A percentile compares a stretch with the other conserved stretches of the same genome.
phyloP scores from a whole-genome alignment of 306 rosid genomes.

The Rosa multiflora region DNA sequence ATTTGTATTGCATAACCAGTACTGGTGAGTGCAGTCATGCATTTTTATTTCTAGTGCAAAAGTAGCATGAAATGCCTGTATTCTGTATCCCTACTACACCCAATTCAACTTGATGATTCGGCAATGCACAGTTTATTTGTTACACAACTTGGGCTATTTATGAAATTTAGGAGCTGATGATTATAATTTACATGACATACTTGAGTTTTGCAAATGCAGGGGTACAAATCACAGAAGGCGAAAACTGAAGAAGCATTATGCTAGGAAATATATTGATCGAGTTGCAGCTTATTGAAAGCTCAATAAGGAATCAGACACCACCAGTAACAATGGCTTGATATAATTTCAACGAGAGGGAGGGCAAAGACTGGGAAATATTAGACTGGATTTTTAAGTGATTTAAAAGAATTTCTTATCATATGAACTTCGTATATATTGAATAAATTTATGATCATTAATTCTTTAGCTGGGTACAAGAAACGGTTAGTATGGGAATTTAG shows the following conservation, averaged over 20 bases:
- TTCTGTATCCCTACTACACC: neutral
- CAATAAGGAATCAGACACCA: conserved; percentile 2
- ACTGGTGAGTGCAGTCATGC: conserved; percentile 58
- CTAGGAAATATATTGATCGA: conserved; percentile 34
- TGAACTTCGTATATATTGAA: neutral
- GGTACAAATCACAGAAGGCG: conserved; percentile 58
- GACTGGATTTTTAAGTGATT: neutral
- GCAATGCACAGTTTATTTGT: neutral
- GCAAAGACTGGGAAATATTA: neutral
- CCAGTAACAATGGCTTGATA: neutral
- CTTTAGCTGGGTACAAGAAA: neutral
- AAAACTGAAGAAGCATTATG: conserved; percentile 58
- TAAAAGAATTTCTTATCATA: neutral
- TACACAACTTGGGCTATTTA: neutral
- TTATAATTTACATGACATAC: conserved; percentile 10
- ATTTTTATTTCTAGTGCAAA: conserved; percentile 10
- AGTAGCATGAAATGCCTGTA: neutral
- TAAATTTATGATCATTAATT: neutral
- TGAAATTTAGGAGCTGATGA: neutral
- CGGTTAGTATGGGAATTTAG: too few relatives aligned
- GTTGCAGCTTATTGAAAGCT: conserved; percentile 11
- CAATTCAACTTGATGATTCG: neutral
- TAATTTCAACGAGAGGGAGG: neutral
- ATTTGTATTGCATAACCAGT: conserved; percentile 72
- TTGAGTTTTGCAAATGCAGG: conserved; percentile 52